These are phyloP conservation scores for Myotisia sp. DNA, from an alignment of 2,329 filamentous ascomycete genomes.

Conservation along the genomic window DNA sequence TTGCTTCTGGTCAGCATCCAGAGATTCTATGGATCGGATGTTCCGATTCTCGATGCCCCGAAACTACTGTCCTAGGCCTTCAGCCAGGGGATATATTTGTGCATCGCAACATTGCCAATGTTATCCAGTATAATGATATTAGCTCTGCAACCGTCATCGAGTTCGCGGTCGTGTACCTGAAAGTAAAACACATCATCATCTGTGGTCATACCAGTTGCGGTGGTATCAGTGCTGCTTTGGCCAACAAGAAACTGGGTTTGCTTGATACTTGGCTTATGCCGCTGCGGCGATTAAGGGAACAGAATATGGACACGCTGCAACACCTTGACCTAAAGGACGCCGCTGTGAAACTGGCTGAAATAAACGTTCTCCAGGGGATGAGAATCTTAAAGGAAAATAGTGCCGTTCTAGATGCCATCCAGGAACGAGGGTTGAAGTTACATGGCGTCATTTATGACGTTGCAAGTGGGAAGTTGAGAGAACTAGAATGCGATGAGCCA, in stretches of 20 bases:
- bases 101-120: conserved; percentile 82
- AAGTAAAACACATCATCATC: conserved; percentile 49
- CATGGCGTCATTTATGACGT: conserved; percentile 68
- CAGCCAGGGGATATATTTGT: conserved; percentile 76
- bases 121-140: conserved; percentile 60
- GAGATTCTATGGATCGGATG: conserved; percentile 68
- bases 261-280: conserved; percentile 50
- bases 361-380: conserved; percentile 60
- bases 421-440: conserved; percentile 55
- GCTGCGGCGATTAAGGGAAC: conserved; percentile 39
- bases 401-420: conserved; percentile 54
- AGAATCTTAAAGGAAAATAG: conserved; percentile 54
- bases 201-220: conserved; percentile 50
- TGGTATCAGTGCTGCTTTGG: conserved; percentile 42
- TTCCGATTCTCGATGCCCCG: conserved; percentile 71
- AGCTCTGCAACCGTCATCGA: conserved; percentile 63
- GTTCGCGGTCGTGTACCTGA: conserved; percentile 59
- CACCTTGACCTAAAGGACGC: conserved; percentile 35
- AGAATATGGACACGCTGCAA: conserved; percentile 38
- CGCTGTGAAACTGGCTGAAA: conserved; percentile 52
- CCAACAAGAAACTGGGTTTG: conserved; percentile 43
- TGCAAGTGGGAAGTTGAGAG: conserved; percentile 39
- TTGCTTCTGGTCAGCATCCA: conserved; percentile 51
- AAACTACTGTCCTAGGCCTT: conserved; percentile 65
- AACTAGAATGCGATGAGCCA: conserved; percentile 35